Conservation (phyloP, 2,329 filamentous ascomycete genomes). For the Colletotrichum sp. region DNA sequence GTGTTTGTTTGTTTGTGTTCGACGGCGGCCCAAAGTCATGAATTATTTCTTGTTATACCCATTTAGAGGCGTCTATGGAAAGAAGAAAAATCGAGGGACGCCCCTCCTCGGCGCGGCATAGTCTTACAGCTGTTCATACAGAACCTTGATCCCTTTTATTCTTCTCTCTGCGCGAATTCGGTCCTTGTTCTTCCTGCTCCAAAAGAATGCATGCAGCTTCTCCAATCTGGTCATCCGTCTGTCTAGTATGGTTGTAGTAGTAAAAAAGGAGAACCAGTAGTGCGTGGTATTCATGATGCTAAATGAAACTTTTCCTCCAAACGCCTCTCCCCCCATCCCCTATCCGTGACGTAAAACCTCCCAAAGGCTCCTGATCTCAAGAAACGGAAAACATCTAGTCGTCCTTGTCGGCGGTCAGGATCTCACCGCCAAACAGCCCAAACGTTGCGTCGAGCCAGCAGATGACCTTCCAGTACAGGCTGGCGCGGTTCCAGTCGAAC, state of each 20-base stretch:
- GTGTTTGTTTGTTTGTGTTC: neutral
- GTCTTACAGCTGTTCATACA: conserved; percentile 6
- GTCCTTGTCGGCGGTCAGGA: conserved; percentile 62
- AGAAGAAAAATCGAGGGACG: neutral
- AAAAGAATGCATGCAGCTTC: neutral
- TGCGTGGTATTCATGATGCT: conserved; percentile 10
- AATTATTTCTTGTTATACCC: conserved; percentile 19
- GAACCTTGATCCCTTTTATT: neutral
- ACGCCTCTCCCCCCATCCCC: neutral
- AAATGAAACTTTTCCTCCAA: neutral
- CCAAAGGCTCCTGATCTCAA: neutral
- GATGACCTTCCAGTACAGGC: conserved; percentile 71
- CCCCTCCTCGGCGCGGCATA: neutral
- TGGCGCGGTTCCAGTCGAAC: conserved; percentile 77
- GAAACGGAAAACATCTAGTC: conserved; percentile 40
- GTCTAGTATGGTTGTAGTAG: neutral
- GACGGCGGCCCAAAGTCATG: neutral
- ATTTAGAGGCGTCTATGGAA: conserved; percentile 13
- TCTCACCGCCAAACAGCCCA: conserved; percentile 63
- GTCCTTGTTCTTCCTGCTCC: neutral
- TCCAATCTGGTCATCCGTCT: neutral
- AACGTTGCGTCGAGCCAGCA: conserved; percentile 67
- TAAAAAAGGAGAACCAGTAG: neutral
- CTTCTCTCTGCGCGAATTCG: no score
- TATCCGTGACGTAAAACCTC: neutral